These are phyloP conservation scores for Boletus vermiculosoides DNA, from an alignment of 768 basidiomycete species.

Conservation along the genomic window DNA sequence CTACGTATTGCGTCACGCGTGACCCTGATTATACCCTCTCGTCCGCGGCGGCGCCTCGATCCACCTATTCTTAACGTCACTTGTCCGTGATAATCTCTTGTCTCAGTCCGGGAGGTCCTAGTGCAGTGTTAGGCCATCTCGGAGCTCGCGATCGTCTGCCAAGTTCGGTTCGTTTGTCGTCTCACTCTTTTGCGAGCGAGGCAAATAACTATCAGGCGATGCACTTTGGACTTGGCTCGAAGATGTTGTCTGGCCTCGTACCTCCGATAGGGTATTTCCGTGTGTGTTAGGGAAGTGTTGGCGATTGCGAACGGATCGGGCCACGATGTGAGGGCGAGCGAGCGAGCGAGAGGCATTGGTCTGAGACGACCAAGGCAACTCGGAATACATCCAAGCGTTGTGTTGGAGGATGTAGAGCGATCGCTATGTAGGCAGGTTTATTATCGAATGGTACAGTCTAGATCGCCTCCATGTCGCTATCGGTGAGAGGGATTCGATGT, in stretches of 20 bases:
- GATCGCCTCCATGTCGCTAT: neutral
- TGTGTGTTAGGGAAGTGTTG: neutral
- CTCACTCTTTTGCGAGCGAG: neutral
- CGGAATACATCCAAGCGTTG: neutral
- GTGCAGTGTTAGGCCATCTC: too few species aligned
- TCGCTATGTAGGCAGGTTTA: neutral
- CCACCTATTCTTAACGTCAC: neutral
- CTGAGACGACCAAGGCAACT: neutral
- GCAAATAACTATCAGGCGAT: neutral
- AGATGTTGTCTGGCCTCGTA: neutral
- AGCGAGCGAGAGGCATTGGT: neutral
- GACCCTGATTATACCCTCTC: neutral
- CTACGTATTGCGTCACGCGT: neutral
- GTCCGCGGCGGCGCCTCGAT: conserved; percentile 10
- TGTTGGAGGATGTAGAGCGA: neutral
- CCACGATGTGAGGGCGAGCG: neutral
- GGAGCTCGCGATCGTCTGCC: neutral
- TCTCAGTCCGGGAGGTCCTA: neutral
- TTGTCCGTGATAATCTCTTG: neutral
- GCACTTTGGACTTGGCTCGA: neutral
- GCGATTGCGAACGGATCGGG: neutral
- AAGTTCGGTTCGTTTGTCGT: neutral
- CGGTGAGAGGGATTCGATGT: neutral
- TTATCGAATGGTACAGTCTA: neutral
- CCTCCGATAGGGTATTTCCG: neutral